phyloP scores from a whole-genome alignment of 352 stramenopile genomes.

The Pythium rishiriense region DNA sequence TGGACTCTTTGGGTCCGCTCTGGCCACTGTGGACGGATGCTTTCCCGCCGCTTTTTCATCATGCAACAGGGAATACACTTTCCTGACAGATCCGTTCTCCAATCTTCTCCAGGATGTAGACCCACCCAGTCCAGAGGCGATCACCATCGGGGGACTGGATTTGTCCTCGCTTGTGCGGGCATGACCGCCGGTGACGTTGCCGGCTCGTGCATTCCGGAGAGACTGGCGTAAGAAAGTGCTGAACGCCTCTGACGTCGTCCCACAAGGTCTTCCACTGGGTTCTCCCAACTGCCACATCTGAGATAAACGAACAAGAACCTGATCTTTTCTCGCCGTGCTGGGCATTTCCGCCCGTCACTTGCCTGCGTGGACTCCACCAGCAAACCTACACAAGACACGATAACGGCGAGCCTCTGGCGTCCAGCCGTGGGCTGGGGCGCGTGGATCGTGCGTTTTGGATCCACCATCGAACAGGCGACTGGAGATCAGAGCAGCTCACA shows the following conservation, averaged over 20 bases:
- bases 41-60: too few species aligned
- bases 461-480: too few species aligned
- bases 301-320: background rate
- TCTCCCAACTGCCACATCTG: background rate
- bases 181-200: background rate
- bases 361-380: too few species aligned
- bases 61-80: too few species aligned
- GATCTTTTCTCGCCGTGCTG: background rate
- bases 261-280: too few species aligned
- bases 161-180: background rate
- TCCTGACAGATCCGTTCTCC: too few species aligned
- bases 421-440: too few species aligned
- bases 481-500: background rate
- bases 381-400: too few species aligned
- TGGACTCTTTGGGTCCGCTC: background rate
- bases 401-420: too few species aligned
- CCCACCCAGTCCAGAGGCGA: background rate
- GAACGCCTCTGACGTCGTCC: background rate
- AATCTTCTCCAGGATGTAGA: too few species aligned
- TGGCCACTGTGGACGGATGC: background rate
- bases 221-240: background rate
- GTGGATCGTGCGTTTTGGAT: background rate
- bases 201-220: background rate
- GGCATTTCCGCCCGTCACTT: too few species aligned
- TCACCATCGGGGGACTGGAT: background rate